A percentile compares a stretch with the other conserved stretches of the same genome.
Evolutionary conservation across 495 filamentous ascomycete genomes (phyloP).

Genomic region (Aspergillus kassunensis): DNA sequence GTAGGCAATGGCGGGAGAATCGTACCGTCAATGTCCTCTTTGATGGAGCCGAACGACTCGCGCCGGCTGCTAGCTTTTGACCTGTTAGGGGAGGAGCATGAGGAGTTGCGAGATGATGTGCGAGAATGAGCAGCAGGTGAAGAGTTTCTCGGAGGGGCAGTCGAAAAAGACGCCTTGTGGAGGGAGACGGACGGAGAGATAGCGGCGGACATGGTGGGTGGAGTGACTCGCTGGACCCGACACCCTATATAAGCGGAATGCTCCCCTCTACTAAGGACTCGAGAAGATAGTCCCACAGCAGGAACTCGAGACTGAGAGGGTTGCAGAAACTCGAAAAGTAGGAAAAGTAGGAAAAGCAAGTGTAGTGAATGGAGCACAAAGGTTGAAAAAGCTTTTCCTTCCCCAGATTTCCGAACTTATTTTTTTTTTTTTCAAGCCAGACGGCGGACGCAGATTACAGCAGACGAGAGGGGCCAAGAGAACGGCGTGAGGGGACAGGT

Average conservation of each 20-base stretch:
- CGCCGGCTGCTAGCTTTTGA: conserved; percentile 42
- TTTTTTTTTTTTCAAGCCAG: too few relatives aligned
- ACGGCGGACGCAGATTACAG: conserved; percentile 13
- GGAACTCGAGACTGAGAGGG: background rate
- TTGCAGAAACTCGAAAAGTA: conserved; percentile 13
- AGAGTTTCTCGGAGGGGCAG: conserved; percentile 22
- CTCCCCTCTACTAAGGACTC: too few relatives aligned
- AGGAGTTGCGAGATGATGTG: conserved; percentile 32
- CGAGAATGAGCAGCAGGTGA: conserved; percentile 27
- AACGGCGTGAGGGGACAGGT: conserved; percentile 16
- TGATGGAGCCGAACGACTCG: conserved; percentile 43
- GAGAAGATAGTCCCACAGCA: too few relatives aligned
- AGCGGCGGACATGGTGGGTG: conserved; percentile 33
- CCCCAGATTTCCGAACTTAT: conserved; percentile 32
- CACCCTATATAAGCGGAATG: conserved; percentile 30
- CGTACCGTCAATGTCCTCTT: conserved; percentile 45
- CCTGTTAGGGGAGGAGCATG: conserved; percentile 36
- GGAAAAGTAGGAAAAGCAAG: conserved; percentile 18
- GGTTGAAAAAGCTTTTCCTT: conserved; percentile 25
- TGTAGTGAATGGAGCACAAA: conserved; percentile 3
- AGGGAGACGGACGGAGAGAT: conserved; percentile 18
- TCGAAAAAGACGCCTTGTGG: conserved; percentile 25
- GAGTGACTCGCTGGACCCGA: conserved; percentile 12
- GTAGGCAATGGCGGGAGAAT: background rate
- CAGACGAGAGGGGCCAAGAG: conserved; percentile 27